Evolutionary conservation across 108 stramenopile genomes (phyloP).

Genomic region (Cyclostephanos tholiformis): DNA sequence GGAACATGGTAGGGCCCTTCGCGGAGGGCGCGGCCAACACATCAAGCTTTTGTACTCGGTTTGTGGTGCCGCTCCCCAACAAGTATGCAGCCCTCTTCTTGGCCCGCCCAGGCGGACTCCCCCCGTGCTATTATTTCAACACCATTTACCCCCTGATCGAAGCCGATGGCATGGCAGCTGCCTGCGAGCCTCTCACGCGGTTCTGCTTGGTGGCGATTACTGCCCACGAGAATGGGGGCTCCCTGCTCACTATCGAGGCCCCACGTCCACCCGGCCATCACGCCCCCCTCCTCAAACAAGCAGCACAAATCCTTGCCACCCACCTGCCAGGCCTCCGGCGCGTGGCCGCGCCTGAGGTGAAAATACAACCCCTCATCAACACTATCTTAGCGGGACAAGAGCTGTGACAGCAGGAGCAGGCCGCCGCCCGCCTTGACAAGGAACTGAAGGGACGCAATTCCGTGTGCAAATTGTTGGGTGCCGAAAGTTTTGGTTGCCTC

Average conservation of each 20-base stretch:
- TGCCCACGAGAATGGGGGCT: neutral
- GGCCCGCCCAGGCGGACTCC: slow-evolving; percentile 2
- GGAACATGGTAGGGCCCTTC: neutral
- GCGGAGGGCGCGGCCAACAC: neutral
- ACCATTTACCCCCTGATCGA: slow-evolving; percentile 8
- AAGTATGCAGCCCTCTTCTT: slow-evolving; percentile 15
- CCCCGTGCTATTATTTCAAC: too few species aligned
- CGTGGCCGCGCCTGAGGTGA: slow-evolving; percentile 1
- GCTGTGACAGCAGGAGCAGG: slow-evolving; percentile 8
- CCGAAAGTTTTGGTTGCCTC: neutral
- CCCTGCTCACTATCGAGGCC: neutral
- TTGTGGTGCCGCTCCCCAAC: slow-evolving; percentile 19
- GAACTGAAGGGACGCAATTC: neutral
- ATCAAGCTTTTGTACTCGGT: slow-evolving; percentile 11
- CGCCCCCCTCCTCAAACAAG: slow-evolving; percentile 10
- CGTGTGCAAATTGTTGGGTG: slow-evolving; percentile 12
- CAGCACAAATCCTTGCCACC: neutral
- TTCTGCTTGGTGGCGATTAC: too few species aligned
- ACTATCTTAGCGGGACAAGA: slow-evolving; percentile 8
- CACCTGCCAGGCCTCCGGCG: slow-evolving; percentile 6
- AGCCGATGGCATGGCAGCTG: slow-evolving; percentile 5
- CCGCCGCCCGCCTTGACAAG: neutral
- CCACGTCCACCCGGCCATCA: slow-evolving; percentile 12
- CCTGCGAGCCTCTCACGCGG: slow-evolving; percentile 5
- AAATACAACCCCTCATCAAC: neutral